A percentile compares a stretch with the other conserved stretches of the same genome.
phyloP scores from a whole-genome alignment of 352 stramenopile species.

The Phytophthora pseudosyringae region DNA sequence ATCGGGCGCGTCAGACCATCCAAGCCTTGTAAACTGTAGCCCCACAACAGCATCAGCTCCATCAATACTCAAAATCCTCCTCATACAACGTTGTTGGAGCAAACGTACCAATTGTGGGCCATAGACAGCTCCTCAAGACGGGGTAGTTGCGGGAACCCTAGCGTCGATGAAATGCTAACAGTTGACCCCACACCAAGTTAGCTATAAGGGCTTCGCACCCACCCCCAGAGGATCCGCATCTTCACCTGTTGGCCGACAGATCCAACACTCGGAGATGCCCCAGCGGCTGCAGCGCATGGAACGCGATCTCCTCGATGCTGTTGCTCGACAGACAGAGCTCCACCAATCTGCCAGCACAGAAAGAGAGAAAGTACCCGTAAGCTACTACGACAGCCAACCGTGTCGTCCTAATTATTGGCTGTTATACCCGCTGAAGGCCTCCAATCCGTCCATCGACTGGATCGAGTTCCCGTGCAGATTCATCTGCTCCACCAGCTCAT shows the following conservation, averaged over 20 bases:
- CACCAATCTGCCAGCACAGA: slow-evolving; percentile 38
- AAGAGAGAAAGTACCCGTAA: not conserved
- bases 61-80: not conserved
- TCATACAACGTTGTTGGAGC: not conserved
- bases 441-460: slow-evolving; percentile 68
- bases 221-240: too few species aligned
- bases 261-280: slow-evolving; percentile 73
- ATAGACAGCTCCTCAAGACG: slow-evolving; percentile 74
- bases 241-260: slow-evolving; percentile 76
- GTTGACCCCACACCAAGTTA: slow-evolving; percentile 3
- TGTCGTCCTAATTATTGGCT: not conserved
- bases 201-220: not conserved
- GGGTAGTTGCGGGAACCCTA: slow-evolving; percentile 69
- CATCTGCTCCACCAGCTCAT: slow-evolving; percentile 68
- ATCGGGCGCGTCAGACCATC: slow-evolving; percentile 65
- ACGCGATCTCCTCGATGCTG: slow-evolving; percentile 75
- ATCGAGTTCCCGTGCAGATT: slow-evolving; percentile 83
- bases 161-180: slow-evolving; percentile 54
- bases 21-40: slow-evolving; percentile 48
- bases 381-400: not conserved
- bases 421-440: slow-evolving; percentile 55
- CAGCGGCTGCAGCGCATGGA: slow-evolving; percentile 65
- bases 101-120: slow-evolving; percentile 70
- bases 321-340: slow-evolving; percentile 88
- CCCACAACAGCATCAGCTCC: not conserved